phyloP scores from a whole-genome alignment of 352 stramenopile genomes.

The Globisporangium paroecandrum region DNA sequence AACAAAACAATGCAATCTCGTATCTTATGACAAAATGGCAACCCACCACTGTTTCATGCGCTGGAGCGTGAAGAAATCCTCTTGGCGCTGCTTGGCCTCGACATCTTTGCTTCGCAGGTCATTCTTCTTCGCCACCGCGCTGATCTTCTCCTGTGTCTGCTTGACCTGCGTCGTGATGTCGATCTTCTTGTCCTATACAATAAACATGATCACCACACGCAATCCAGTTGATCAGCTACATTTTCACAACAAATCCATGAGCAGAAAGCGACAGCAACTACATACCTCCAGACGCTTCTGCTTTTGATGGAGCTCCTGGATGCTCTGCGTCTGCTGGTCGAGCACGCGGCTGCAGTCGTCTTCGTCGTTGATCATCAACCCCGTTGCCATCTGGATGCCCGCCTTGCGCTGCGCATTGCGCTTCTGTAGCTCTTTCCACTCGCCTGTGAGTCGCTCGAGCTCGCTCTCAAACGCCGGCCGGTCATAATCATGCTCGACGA shows the following conservation, averaged over 20 bases:
- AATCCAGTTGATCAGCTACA: background rate
- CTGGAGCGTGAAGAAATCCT: conserved; percentile 63
- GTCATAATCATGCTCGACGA: conserved; percentile 37
- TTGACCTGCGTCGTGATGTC: conserved; percentile 69
- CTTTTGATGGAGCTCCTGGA: conserved; percentile 68
- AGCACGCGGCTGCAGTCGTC: conserved; percentile 74
- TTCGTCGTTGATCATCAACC: conserved; percentile 74
- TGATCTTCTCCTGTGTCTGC: conserved; percentile 52
- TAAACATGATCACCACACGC: background rate
- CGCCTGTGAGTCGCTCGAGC: conserved; percentile 40
- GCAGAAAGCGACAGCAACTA: background rate
- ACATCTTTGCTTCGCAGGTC: conserved; percentile 63
- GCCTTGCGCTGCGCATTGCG: conserved; percentile 71
- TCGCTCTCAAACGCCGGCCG: conserved; percentile 44
- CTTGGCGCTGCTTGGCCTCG: conserved; percentile 68
- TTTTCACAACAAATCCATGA: background rate
- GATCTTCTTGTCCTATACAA: conserved; percentile 61
- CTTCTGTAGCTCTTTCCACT: conserved; percentile 74
- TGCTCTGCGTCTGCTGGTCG: conserved; percentile 64
- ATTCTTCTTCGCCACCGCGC: conserved; percentile 61
- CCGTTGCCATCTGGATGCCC: conserved; percentile 62
- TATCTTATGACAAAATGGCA: background rate
- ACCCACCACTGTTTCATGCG: conserved; percentile 73
- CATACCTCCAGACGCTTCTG: conserved; percentile 59
- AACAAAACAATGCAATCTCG: background rate